Evolutionary conservation across 2,329 filamentous ascomycete genomes (phyloP).

Genomic region (Furcasterigmium sp.): DNA sequence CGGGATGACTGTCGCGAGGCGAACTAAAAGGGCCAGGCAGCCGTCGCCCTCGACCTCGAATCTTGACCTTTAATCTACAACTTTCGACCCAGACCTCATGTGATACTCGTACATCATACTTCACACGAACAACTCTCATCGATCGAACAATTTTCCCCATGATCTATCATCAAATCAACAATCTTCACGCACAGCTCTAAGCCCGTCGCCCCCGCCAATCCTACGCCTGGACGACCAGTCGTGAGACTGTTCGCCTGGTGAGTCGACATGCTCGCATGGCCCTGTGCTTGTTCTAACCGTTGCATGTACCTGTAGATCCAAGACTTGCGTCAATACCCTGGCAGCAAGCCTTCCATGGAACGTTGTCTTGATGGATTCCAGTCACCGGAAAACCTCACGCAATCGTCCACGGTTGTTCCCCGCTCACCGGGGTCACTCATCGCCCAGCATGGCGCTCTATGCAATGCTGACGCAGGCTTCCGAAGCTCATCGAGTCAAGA

Average conservation of each 20-base stretch:
- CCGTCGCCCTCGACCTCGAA: background rate
- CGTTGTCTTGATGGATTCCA: background rate
- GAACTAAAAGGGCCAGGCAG: background rate
- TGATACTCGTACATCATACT: background rate
- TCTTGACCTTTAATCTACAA: background rate
- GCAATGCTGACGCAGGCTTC: background rate
- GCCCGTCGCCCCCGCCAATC: too few relatives aligned
- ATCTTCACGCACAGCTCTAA: too few relatives aligned
- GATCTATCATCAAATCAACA: too few relatives aligned
- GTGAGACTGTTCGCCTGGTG: too few relatives aligned
- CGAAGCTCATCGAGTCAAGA: too few relatives aligned
- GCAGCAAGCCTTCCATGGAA: background rate
- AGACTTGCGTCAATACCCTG: background rate
- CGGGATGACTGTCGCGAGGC: background rate
- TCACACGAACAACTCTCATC: background rate
- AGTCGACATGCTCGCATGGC: too few relatives aligned
- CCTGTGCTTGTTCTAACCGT: background rate
- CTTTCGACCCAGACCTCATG: background rate
- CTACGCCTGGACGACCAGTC: too few relatives aligned
- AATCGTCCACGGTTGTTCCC: background rate
- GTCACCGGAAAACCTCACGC: background rate
- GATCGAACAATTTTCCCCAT: background rate
- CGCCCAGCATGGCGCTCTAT: background rate
- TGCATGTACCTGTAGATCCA: background rate
- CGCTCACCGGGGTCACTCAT: too few relatives aligned